Percentiles rank a stretch among this genome's conserved stretches.
These are phyloP conservation scores for Dictyostelium citrinum DNA, from an alignment of 78 protist genomes.

Conservation along the genomic window DNA sequence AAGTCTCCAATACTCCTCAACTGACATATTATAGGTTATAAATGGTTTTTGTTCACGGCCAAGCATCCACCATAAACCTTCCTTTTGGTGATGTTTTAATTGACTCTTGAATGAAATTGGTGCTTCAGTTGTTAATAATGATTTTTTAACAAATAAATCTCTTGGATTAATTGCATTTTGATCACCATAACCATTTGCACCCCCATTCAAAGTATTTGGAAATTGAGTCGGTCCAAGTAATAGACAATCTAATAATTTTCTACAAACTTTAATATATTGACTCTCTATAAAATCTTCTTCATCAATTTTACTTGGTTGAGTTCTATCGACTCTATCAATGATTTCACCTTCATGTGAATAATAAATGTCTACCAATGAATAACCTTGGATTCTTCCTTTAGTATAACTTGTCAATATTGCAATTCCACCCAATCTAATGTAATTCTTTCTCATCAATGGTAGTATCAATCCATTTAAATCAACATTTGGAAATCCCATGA, in stretches of 20 bases:
- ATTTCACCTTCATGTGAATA: neutral
- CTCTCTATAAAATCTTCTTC: neutral
- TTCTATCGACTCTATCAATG: neutral
- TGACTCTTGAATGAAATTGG: neutral
- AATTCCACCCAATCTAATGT: neutral
- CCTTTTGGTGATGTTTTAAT: conserved; percentile 29
- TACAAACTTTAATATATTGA: neutral
- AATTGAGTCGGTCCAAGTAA: neutral
- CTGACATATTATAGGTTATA: neutral
- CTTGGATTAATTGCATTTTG: neutral
- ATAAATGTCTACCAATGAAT: neutral
- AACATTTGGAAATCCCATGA: neutral
- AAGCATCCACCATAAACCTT: conserved; percentile 72
- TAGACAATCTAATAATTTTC: neutral
- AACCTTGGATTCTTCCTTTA: neutral
- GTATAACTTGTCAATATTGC: neutral
- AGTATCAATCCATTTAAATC: neutral
- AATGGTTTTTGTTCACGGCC: conserved; percentile 39
- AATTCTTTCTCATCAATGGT: conserved; percentile 9
- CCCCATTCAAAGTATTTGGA: too few relatives aligned
- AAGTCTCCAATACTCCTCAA: neutral
- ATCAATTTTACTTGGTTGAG: neutral
- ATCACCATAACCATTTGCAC: too few relatives aligned
- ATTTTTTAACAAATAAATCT: neutral
- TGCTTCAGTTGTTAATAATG: neutral